Evolutionary conservation across 2,329 filamentous ascomycete genomes (phyloP), one percentile per base, ranked within the genome.

Genomic region (Nemania sp.): DNA sequence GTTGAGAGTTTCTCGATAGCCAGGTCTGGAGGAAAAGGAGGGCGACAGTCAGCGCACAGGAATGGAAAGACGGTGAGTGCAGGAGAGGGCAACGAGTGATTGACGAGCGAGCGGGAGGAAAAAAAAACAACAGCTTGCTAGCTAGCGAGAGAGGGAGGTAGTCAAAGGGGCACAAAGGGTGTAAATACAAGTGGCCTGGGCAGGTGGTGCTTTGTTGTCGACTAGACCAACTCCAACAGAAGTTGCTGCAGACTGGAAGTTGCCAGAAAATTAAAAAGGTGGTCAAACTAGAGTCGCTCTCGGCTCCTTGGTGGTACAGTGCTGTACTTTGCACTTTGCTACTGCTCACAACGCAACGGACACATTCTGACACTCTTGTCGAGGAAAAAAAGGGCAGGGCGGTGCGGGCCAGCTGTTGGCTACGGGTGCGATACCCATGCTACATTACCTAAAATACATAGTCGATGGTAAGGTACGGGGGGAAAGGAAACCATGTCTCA

Each of bases 321-420:
- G 22, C 59, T 60, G 63, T 29, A 5, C 60, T 41, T 32, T 55
- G 64, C 55, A 49, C 45, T 49, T 49, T 56, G 38, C 61, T 49
- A 27, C 60, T 68, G 32, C 65, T 72, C 71, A 68, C 68, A 68
- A 49, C 45, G 45, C 45, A 49, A 41, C 71, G 47, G 68, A 67
- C 70, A 58, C 58, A 64, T 54, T 62, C 65, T 70, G 68, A 67
- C 70, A 70, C 62, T 66, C 57, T 51, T 61, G 54, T 57, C 43
- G 61, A 43, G 62, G 59, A 54, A 66, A 64, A 70, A 73, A 70
- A 66, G 70, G 66, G 70, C 71, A 76, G 74, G 74, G 75, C 75
- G 73, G 74, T 76, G 75, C 75, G 75, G 74, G 73, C 75, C 74
- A 77, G 70, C 73, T 70, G 75, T 70, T 77, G 73, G 74, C 66